Percentiles rank a stretch among this genome's conserved stretches.
phyloP scores from a whole-genome alignment of 179 eudicot species.

The Sideroxylon spinosum region DNA sequence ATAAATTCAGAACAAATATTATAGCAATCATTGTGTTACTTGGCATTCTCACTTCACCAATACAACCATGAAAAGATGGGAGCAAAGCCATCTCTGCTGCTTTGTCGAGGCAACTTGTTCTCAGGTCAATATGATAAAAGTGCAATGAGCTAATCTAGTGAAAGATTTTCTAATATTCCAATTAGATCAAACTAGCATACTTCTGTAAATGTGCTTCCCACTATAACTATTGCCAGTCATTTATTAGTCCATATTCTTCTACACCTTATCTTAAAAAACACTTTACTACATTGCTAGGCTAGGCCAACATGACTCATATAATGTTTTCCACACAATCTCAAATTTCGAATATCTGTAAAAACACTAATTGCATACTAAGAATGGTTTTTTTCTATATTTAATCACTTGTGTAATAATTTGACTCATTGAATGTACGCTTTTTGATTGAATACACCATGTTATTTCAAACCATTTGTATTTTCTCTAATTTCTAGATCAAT shows the following conservation, averaged over 20 bases:
- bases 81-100: conserved; percentile 75
- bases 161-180: background rate
- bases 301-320: conserved; percentile 60
- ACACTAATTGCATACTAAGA: background rate
- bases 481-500: conserved; percentile 32
- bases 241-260: conserved; percentile 22
- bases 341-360: conserved; percentile 52
- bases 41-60: conserved; percentile 61
- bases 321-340: conserved; percentile 52
- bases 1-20: background rate
- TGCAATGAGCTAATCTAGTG: background rate
- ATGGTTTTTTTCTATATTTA: background rate
- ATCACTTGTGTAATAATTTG: background rate
- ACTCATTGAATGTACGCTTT: background rate
- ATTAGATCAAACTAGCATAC: conserved; percentile 38
- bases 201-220: conserved; percentile 89
- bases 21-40: conserved; percentile 33
- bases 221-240: conserved; percentile 72
- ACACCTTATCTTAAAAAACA: conserved; percentile 22
- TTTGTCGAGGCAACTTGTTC: conserved; percentile 80
- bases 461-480: conserved; percentile 51
- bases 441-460: conserved; percentile 9
- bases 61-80: conserved; percentile 53
- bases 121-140: conserved; percentile 28
- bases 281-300: conserved; percentile 18